Conservation (phyloP, 1,139 yeast genomes). For the Wickerhamomyces sp. region DNA sequence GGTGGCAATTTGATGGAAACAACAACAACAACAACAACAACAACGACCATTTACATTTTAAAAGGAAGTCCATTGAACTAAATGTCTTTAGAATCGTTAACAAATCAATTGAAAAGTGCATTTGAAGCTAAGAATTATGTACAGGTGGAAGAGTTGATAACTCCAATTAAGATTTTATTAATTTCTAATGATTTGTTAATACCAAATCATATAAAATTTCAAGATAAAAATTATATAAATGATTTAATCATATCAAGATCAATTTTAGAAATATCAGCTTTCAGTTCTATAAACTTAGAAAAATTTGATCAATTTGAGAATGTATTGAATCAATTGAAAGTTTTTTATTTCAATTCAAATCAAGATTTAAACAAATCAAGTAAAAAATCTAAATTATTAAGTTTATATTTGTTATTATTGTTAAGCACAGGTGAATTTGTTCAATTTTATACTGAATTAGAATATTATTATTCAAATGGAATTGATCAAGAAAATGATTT, state of each 20-base stretch:
- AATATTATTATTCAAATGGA: slow-evolving; percentile 50
- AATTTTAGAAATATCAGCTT: slow-evolving; percentile 82
- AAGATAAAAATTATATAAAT: slow-evolving; percentile 41
- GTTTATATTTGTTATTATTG: slow-evolving; percentile 70
- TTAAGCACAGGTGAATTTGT: slow-evolving; percentile 82
- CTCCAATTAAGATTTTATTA: slow-evolving; percentile 71
- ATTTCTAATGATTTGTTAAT: slow-evolving; percentile 74
- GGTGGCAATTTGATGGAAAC: not conserved
- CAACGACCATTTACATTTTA: no score
- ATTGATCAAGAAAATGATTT: slow-evolving; percentile 55
- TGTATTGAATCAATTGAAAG: slow-evolving; percentile 68
- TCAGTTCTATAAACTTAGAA: slow-evolving; percentile 61
- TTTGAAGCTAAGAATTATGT: slow-evolving; percentile 59
- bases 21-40: no score
- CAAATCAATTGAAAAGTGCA: slow-evolving; percentile 60
- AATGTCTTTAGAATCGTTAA: slow-evolving; percentile 40
- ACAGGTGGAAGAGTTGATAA: slow-evolving; percentile 55
- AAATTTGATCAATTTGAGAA: slow-evolving; percentile 66
- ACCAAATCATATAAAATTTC: slow-evolving; percentile 42
- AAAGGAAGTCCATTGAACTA: not conserved
- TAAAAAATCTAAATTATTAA: slow-evolving; percentile 71
- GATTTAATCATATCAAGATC: slow-evolving; percentile 78
- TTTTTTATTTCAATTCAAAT: slow-evolving; percentile 54
- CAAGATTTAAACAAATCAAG: slow-evolving; percentile 46
- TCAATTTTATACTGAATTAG: slow-evolving; percentile 85